phyloP scores from a whole-genome alignment of 352 stramenopile genomes.

The Phytophthora fragariaefolia region DNA sequence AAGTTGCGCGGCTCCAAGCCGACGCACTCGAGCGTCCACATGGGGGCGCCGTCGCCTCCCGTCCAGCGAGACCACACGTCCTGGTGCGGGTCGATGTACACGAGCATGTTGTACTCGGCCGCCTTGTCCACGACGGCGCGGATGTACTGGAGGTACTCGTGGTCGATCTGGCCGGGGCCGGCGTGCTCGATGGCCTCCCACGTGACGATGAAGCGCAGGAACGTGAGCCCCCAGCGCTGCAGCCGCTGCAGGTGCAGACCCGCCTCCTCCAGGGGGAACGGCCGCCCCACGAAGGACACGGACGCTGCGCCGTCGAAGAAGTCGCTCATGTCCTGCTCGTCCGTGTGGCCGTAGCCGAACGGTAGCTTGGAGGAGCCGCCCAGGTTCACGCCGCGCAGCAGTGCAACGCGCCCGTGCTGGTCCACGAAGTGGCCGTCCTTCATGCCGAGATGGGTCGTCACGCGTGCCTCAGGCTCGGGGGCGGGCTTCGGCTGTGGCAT shows the following conservation, averaged over 20 bases:
- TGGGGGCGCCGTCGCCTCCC: no score
- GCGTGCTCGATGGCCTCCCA: conserved; percentile 92
- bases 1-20: no score
- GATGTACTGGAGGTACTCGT: conserved; percentile 84
- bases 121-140: conserved; percentile 66
- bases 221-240: conserved; percentile 79
- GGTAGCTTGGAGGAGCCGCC: conserved; percentile 75
- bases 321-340: conserved; percentile 30
- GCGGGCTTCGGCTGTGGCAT: conserved; percentile 26
- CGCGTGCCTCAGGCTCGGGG: conserved; percentile 17
- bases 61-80: no score
- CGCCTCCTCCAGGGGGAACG: conserved; percentile 86
- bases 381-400: conserved; percentile 73
- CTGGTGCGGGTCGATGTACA: no score
- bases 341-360: conserved; percentile 36
- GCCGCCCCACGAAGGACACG: conserved; percentile 73
- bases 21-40: no score
- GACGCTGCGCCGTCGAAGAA: conserved; percentile 59
- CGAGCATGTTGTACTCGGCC: conserved; percentile 60
- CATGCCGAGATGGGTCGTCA: conserved; percentile 46
- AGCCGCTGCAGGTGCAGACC: conserved; percentile 78
- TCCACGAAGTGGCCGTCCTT: conserved; percentile 62
- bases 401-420: conserved; percentile 47
- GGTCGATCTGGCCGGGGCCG: conserved; percentile 82
- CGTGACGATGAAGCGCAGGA: conserved; percentile 86